Evolutionary conservation across 2,329 filamentous ascomycete species (phyloP).

Genomic region (Penicillium sp.): DNA sequence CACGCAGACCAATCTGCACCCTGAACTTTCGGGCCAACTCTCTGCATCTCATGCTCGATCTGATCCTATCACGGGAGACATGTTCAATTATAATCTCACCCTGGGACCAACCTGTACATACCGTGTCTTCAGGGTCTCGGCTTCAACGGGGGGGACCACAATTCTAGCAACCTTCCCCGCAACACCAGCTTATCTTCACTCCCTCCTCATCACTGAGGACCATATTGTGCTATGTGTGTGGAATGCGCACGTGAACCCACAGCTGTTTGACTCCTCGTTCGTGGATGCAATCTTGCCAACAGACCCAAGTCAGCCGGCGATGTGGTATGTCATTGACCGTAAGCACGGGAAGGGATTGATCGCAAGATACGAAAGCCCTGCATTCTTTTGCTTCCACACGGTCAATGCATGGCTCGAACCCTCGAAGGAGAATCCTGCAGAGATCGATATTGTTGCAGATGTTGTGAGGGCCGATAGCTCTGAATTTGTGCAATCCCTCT

Average conservation of each 20-base stretch:
- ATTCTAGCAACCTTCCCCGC: slow-evolving; percentile 67
- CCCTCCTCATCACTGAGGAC: slow-evolving; percentile 69
- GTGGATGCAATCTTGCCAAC: slow-evolving; percentile 67
- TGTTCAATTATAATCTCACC: slow-evolving; percentile 80
- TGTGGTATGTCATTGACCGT: slow-evolving; percentile 76
- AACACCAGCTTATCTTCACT: slow-evolving; percentile 74
- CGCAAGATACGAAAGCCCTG: slow-evolving; percentile 64
- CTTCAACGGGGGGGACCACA: slow-evolving; percentile 63
- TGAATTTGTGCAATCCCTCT: slow-evolving; percentile 66
- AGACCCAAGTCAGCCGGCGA: slow-evolving; percentile 55
- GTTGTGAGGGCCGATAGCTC: slow-evolving; percentile 62
- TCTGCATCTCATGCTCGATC: slow-evolving; percentile 70
- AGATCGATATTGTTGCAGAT: slow-evolving; percentile 63
- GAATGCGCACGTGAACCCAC: slow-evolving; percentile 61
- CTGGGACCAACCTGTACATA: slow-evolving; percentile 61
- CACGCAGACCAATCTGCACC: slow-evolving; percentile 62
- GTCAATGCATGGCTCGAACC: slow-evolving; percentile 73
- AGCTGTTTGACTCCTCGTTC: slow-evolving; percentile 36
- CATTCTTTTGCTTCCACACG: slow-evolving; percentile 77
- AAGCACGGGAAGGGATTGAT: slow-evolving; percentile 62
- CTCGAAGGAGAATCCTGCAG: slow-evolving; percentile 30
- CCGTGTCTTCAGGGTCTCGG: slow-evolving; percentile 66
- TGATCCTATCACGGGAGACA: slow-evolving; percentile 70
- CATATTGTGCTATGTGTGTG: slow-evolving; percentile 74
- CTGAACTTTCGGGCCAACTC: slow-evolving; percentile 64